Base-by-base conservation (phyloP, 73 alveolate genomes). In the Paramecium primaurelia region DNA sequence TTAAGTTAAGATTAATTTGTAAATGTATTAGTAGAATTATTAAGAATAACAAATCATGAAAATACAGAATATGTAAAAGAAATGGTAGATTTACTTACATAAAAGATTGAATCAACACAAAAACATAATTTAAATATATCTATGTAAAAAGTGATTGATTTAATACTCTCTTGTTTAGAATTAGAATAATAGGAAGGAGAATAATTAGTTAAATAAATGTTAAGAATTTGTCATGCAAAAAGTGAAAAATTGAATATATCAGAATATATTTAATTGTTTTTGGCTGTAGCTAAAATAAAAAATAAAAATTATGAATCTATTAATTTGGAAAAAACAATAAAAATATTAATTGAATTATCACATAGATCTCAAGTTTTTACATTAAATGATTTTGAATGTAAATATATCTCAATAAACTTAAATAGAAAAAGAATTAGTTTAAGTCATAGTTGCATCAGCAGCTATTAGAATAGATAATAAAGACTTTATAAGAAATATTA, bases 311-410 rank as follows among this genome's bases (percentile, higher is more conserved):
- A 28, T 49, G 14, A 47, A 80, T 4, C 22, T 2, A 20, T 80
- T 6, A 42, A 80, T 49, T 49, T 80, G 12, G 91, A 80, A 36
- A 80, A 80, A 80, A 80, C 91, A 8, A n/a, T 80, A 1, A 49
- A 26, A 44, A 80, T 80, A n/a, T 3, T 80, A 11, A 80, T 80
- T 6, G 91, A 80, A 49, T 40, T 80, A 22, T 0, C 47, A 26
- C 4, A 44, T 12, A 80, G 30, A 80, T 80, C 91, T 14, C 49
- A 80, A 47, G 49, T 80, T 0, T 80, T 80, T 34, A 22, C 28
- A 12, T 25, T 80, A 11, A 26, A 25, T 20, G 91, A 80, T 80
- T 80, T 80, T 26, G 91, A 80, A 44, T 80, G 91, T 80, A 80
- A 37, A 30, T 38, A 80, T 40, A n/a, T 16, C 20, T 54, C 11